Percentiles rank a stretch among this genome's conserved stretches.
phyloP scores from a whole-genome alignment of 2,329 filamentous ascomycete species.

The Talaromyces funiculosus region DNA sequence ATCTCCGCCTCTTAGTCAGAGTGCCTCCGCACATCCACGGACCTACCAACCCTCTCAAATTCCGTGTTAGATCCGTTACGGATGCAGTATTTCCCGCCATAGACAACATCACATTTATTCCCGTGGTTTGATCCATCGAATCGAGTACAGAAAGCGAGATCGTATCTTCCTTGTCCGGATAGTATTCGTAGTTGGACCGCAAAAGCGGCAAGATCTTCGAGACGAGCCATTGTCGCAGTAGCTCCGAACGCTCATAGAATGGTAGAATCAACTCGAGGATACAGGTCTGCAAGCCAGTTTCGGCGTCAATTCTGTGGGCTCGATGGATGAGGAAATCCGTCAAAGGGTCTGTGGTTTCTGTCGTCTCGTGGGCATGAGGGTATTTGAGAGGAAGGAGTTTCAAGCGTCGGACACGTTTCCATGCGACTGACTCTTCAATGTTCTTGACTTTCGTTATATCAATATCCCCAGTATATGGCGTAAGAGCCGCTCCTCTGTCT shows the following conservation, averaged over 20 bases:
- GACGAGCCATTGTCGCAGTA: slow-evolving; percentile 55
- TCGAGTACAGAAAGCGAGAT: slow-evolving; percentile 50
- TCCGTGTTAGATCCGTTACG: slow-evolving; percentile 43
- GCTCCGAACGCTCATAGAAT: slow-evolving; percentile 50
- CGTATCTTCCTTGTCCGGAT: slow-evolving; percentile 44
- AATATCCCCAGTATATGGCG: slow-evolving; percentile 29
- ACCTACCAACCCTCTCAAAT: slow-evolving; percentile 54
- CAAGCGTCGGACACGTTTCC: slow-evolving; percentile 49
- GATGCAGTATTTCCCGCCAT: slow-evolving; percentile 32
- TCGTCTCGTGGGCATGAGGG: slow-evolving; percentile 38
- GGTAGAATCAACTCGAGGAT: slow-evolving; percentile 52
- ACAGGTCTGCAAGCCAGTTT: slow-evolving; percentile 54
- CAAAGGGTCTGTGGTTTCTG: slow-evolving; percentile 44
- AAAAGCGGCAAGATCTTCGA: slow-evolving; percentile 55
- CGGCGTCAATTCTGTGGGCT: slow-evolving; percentile 53
- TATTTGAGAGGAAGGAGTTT: slow-evolving; percentile 46
- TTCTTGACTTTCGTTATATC: slow-evolving; percentile 45
- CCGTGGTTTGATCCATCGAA: slow-evolving; percentile 45
- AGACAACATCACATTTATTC: slow-evolving; percentile 50
- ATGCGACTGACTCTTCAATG: slow-evolving; percentile 46
- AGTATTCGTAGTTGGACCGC: slow-evolving; percentile 58
- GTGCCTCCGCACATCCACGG: slow-evolving; percentile 59
- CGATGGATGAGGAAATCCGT: slow-evolving; percentile 57
- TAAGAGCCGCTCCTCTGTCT: slow-evolving; percentile 27
- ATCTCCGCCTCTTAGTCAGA: slow-evolving; percentile 49